phyloP scores from a whole-genome alignment of 768 basidiomycete species.

The Gelatoporia subvermispora region DNA sequence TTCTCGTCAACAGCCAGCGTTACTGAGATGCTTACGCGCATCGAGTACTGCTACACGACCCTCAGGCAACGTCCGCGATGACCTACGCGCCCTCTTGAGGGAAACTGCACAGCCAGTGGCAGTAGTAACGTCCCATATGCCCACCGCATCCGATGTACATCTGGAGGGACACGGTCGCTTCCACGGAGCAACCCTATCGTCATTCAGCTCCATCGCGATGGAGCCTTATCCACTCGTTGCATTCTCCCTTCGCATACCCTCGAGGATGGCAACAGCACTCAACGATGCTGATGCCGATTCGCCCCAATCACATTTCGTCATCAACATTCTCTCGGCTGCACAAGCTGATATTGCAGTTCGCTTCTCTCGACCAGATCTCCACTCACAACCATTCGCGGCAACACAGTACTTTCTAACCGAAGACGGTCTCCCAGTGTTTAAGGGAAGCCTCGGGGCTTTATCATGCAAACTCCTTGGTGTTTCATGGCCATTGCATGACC shows the following conservation, averaged over 20 bases:
- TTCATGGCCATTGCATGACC: conserved; percentile 58
- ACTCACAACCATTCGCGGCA: conserved; percentile 53
- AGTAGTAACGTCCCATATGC: conserved; percentile 71
- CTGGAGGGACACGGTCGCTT: conserved; percentile 27
- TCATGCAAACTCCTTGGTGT: conserved; percentile 62
- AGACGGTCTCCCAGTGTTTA: conserved; percentile 58
- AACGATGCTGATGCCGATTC: conserved; percentile 21
- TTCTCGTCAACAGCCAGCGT: no score
- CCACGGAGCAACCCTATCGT: conserved; percentile 92
- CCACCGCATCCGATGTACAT: conserved; percentile 8
- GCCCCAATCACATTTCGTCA: conserved; percentile 51
- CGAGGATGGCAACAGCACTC: conserved; percentile 73
- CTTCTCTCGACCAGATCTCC: conserved; percentile 71
- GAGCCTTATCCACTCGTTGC: conserved; percentile 84
- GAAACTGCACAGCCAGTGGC: conserved; percentile 83
- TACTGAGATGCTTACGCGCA: no score
- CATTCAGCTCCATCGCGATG: conserved; percentile 88
- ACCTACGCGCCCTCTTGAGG: conserved; percentile 58
- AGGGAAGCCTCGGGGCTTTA: conserved; percentile 62
- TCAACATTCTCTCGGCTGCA: conserved; percentile 73
- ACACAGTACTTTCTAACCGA: conserved; percentile 36
- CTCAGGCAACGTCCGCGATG: conserved; percentile 6
- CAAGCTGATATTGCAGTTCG: conserved; percentile 58
- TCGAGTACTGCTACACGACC: not conserved
- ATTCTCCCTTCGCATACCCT: conserved; percentile 87